A percentile compares a stretch with the other conserved stretches of the same genome.
Conservation (phyloP, 441 rosid species). For the Syzygium syzygioides region DNA sequence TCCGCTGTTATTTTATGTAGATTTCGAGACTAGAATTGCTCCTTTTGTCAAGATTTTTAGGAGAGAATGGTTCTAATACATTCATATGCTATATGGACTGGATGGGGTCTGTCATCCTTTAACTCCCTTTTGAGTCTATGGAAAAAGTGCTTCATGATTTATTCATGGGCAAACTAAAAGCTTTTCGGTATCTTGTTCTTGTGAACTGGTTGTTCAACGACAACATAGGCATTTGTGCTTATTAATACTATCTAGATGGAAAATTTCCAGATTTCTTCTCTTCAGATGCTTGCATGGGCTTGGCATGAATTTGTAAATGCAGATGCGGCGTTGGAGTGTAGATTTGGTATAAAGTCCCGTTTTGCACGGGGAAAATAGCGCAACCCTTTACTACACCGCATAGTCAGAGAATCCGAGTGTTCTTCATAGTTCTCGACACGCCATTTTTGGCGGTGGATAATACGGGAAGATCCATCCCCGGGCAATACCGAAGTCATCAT, state of each 20-base stretch:
- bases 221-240: background rate
- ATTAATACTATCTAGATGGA: background rate
- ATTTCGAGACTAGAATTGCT: background rate
- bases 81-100: no score
- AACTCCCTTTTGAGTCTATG: no score
- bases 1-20: background rate
- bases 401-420: background rate
- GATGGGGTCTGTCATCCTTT: no score
- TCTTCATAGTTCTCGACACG: background rate
- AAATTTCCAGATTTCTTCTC: background rate
- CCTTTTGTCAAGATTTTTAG: background rate
- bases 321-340: background rate
- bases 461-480: background rate
- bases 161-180: no score
- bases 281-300: background rate
- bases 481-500: background rate
- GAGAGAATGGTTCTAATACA: background rate
- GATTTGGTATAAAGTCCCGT: background rate
- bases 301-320: background rate
- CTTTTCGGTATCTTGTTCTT: background rate
- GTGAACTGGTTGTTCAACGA: background rate
- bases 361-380: background rate
- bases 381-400: background rate
- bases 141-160: background rate
- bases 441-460: background rate